These are phyloP conservation scores for Cutaneotrichosporon mucoides DNA, from an alignment of 1,284 basidiomycete species.

Conservation along the genomic window DNA sequence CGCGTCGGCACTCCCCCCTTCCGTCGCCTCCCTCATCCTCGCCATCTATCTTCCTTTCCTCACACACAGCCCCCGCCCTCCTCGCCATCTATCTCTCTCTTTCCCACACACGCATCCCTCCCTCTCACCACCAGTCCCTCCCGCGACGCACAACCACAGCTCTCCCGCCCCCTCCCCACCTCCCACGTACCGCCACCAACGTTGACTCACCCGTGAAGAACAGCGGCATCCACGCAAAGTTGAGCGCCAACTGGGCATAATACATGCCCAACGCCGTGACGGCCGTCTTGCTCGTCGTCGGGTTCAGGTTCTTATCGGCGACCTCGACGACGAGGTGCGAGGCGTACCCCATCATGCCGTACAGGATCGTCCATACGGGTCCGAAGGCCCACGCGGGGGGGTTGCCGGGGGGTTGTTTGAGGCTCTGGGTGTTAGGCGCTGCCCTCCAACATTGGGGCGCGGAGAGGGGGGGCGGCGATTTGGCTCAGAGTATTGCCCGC, in stretches of 20 bases:
- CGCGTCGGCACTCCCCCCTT: too few species aligned
- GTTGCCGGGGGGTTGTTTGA: conserved; percentile 12
- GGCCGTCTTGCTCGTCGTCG: neutral
- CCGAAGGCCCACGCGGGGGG: conserved; percentile 15
- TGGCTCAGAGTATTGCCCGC: neutral
- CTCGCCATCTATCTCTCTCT: too few species aligned
- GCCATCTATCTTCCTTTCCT: too few species aligned
- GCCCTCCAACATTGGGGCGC: neutral
- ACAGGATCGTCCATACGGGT: conserved; percentile 36
- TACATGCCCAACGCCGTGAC: conserved; percentile 4
- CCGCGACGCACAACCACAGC: too few species aligned
- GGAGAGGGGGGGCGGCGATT: too few species aligned
- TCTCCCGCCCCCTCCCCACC: too few species aligned
- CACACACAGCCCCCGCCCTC: too few species aligned
- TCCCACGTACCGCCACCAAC: too few species aligned
- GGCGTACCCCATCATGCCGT: conserved; percentile 65
- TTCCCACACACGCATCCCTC: too few species aligned
- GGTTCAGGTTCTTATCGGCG: conserved; percentile 49
- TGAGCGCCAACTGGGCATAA: conserved; percentile 12
- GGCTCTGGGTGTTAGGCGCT: conserved; percentile 3
- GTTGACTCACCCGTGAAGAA: conserved; percentile 49
- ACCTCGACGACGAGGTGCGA: conserved; percentile 62
- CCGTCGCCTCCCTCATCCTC: too few species aligned
- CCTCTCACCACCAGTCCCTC: too few species aligned
- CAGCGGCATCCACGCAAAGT: conserved; percentile 12